phyloP scores from a whole-genome alignment of 2,329 filamentous ascomycete species.

The Claviceps fusiformis region DNA sequence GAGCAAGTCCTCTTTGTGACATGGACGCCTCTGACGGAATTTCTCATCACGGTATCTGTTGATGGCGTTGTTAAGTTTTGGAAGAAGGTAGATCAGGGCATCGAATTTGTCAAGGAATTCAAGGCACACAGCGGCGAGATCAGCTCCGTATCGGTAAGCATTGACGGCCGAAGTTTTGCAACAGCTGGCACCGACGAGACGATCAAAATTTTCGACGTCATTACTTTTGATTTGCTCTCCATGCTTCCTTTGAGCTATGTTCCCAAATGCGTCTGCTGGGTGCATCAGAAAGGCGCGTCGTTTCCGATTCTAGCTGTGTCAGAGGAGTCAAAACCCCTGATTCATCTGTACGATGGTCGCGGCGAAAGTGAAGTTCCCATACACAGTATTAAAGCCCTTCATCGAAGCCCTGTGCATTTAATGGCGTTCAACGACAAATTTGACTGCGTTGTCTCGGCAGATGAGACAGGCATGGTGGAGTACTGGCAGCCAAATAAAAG shows the following conservation, averaged over 20 bases:
- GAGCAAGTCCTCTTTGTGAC: conserved; percentile 82
- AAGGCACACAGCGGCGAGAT: conserved; percentile 80
- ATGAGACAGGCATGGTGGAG: conserved; percentile 86
- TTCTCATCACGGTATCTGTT: conserved; percentile 82
- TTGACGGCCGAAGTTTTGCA: conserved; percentile 86
- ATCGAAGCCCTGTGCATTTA: conserved; percentile 65
- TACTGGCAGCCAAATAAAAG: conserved; percentile 77
- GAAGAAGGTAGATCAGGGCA: conserved; percentile 83
- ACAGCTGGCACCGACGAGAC: conserved; percentile 69
- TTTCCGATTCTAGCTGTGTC: conserved; percentile 76
- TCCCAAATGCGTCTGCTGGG: conserved; percentile 79
- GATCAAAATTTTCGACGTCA: conserved; percentile 68
- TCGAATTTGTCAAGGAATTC: conserved; percentile 98
- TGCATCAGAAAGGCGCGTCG: conserved; percentile 78
- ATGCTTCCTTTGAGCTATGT: conserved; percentile 66
- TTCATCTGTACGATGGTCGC: conserved; percentile 79
- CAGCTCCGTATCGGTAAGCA: conserved; percentile 68
- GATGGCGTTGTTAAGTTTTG: conserved; percentile 99
- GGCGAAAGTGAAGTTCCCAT: conserved; percentile 66
- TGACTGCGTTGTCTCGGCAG: conserved; percentile 82
- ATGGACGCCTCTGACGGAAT: conserved; percentile 83
- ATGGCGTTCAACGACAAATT: conserved; percentile 83
- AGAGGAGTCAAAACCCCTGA: conserved; percentile 55
- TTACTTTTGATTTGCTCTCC: conserved; percentile 76
- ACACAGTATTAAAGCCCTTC: conserved; percentile 66